Percentiles rank a stretch among this genome's conserved stretches.
These are phyloP conservation scores for Halocafeteria seosinensis DNA, from an alignment of 108 stramenopile species.

Conservation along the genomic window DNA sequence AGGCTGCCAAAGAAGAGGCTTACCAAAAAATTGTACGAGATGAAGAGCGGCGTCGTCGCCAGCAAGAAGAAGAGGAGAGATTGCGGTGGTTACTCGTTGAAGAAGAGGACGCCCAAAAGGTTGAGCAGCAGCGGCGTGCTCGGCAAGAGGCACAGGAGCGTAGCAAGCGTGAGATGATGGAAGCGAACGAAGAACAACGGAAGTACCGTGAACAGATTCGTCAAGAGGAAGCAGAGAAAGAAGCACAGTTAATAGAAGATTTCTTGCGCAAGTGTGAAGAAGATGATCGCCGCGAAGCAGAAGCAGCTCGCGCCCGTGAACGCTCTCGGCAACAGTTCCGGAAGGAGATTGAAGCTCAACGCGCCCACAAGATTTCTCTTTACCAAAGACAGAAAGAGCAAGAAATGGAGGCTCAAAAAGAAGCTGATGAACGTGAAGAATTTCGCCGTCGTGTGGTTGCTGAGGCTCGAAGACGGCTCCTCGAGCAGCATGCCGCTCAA, in stretches of 20 bases:
- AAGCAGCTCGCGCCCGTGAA: background rate
- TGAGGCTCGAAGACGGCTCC: slow-evolving; percentile 1
- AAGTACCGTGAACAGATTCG: background rate
- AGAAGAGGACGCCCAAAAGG: background rate
- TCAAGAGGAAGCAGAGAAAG: background rate
- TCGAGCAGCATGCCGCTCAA: background rate
- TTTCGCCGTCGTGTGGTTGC: background rate
- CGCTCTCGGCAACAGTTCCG: background rate
- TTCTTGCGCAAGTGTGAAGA: background rate
- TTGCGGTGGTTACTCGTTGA: slow-evolving; percentile 4
- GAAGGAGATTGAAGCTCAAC: background rate
- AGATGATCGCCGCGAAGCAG: background rate
- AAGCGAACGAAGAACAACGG: background rate
- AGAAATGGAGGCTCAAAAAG: background rate
- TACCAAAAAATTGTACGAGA: slow-evolving; percentile 4
- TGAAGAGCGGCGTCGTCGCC: background rate
- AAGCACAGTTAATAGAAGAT: background rate
- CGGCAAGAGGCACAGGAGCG: background rate
- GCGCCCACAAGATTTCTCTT: background rate
- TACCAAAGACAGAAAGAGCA: background rate
- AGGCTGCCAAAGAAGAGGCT: background rate
- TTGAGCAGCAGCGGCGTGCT: background rate
- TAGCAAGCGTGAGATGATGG: background rate
- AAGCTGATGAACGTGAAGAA: background rate
- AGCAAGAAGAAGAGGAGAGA: slow-evolving; percentile 1